A percentile compares a stretch with the other conserved stretches of the same genome.
phyloP scores from a whole-genome alignment of 805 yeast genomes.

The Blastobotrys peoriensis region DNA sequence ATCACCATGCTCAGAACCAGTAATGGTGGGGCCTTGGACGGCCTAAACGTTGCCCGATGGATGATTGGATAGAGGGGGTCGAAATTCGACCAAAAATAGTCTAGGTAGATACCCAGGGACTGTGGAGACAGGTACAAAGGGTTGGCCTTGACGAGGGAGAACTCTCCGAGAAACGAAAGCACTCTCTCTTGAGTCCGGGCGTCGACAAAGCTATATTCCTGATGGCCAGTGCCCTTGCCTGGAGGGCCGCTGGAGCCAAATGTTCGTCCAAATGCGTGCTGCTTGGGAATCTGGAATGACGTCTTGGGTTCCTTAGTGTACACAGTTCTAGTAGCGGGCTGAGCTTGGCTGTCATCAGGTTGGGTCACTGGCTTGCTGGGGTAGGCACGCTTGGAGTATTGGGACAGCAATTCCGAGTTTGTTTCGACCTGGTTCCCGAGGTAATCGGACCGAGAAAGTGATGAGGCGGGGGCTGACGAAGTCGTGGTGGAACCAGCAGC shows the following conservation, averaged over 20 bases:
- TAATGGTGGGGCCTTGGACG: slow-evolving; percentile 20
- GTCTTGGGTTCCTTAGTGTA: slow-evolving; percentile 3
- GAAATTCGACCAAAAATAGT: slow-evolving; percentile 34
- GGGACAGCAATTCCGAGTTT: not conserved
- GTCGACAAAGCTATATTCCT: slow-evolving; percentile 3
- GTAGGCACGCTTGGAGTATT: slow-evolving; percentile 2
- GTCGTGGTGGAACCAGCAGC: not conserved
- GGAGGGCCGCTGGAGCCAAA: slow-evolving; percentile 1
- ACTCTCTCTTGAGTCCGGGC: slow-evolving; percentile 5
- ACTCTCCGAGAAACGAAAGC: slow-evolving; percentile 15
- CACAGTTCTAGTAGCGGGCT: slow-evolving; percentile 2
- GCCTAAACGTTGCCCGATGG: slow-evolving; percentile 33
- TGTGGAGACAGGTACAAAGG: slow-evolving; percentile 16
- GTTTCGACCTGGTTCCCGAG: slow-evolving; percentile 2
- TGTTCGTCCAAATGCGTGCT: slow-evolving; percentile 8
- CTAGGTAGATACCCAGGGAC: slow-evolving; percentile 21
- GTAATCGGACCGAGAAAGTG: not conserved
- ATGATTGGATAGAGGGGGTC: slow-evolving; percentile 36
- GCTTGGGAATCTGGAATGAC: not conserved
- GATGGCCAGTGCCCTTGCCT: not conserved
- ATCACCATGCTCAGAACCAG: slow-evolving; percentile 26
- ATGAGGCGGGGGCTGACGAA: not conserved
- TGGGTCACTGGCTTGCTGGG: not conserved
- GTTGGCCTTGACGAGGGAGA: slow-evolving; percentile 15
- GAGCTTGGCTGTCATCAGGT: not conserved